Evolutionary conservation across 1,139 yeast genomes (phyloP).

Genomic region (Meyerozyma elateridarum): DNA sequence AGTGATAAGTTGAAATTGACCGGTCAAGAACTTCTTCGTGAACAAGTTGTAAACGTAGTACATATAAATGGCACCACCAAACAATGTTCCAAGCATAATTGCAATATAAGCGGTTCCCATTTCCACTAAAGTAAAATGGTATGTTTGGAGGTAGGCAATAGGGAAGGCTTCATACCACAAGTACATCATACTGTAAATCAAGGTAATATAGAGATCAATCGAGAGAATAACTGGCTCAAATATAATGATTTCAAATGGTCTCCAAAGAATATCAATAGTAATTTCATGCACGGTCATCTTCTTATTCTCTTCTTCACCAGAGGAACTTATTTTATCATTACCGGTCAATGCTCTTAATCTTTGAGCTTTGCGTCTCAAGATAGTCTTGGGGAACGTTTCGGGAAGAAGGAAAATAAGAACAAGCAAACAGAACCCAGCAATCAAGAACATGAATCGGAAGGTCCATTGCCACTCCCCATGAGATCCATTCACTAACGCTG

Average conservation of each 20-base stretch:
- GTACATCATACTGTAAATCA: constrained; percentile 28
- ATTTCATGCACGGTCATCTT: constrained; percentile 21
- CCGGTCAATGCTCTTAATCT: constrained; percentile 45
- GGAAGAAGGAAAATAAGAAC: constrained; percentile 38
- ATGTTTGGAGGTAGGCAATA: constrained; percentile 21
- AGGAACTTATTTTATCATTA: constrained; percentile 31
- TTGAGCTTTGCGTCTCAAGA: constrained; percentile 43
- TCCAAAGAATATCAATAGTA: constrained; percentile 21
- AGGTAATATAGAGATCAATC: constrained; percentile 27
- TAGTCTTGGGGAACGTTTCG: constrained; percentile 45
- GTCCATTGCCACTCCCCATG: constrained; percentile 39
- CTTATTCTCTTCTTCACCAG: constrained; percentile 38
- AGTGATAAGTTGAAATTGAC: constrained; percentile 32
- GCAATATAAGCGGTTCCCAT: constrained; percentile 18
- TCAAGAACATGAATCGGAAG: constrained; percentile 39
- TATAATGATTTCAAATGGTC: constrained; percentile 29
- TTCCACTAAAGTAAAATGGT: constrained; percentile 25
- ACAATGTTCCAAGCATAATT: constrained; percentile 17
- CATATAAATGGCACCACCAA: constrained; percentile 21
- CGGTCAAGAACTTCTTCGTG: constrained; percentile 24
- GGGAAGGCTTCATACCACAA: constrained; percentile 35
- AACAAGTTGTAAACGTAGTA: constrained; percentile 15
- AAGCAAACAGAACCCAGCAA: constrained; percentile 29
- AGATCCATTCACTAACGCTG: constrained; percentile 10
- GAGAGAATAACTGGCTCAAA: constrained; percentile 30